A percentile compares a stretch with the other conserved stretches of the same genome.
Conservation (phyloP, 1,284 basidiomycete species). For the Xerocomus nothofagi region DNA sequence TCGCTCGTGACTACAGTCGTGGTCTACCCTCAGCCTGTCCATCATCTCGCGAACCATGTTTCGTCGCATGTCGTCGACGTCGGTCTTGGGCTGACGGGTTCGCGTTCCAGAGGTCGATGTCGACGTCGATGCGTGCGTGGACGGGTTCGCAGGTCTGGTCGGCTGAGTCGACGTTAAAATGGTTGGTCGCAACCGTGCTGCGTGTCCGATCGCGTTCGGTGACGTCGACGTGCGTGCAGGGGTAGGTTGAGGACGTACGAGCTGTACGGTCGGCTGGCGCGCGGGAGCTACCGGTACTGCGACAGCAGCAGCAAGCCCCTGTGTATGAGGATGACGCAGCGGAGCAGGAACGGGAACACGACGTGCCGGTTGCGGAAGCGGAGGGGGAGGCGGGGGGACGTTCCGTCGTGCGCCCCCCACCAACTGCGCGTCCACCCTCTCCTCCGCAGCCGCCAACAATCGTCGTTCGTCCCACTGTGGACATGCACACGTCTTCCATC, state of each 20-base stretch:
- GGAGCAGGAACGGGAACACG: slow-evolving; percentile 5
- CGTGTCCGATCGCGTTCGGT: neutral
- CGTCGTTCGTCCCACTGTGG: slow-evolving; percentile 43
- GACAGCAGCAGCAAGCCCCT: neutral
- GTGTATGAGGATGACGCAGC: neutral
- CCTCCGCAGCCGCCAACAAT: slow-evolving; percentile 35
- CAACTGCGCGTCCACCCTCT: slow-evolving; percentile 31
- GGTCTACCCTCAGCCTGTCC: slow-evolving; percentile 38
- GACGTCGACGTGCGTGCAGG: neutral
- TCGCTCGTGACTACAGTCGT: slow-evolving; percentile 36
- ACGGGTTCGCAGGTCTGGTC: neutral
- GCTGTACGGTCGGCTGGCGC: neutral
- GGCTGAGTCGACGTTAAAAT: neutral
- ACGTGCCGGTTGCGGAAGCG: slow-evolving; percentile 2
- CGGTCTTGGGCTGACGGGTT: neutral
- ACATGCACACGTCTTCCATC: slow-evolving; percentile 45
- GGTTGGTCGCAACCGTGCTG: neutral
- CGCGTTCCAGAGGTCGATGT: neutral
- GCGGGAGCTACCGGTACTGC: neutral
- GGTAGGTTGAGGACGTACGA: neutral
- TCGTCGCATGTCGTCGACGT: slow-evolving; percentile 7
- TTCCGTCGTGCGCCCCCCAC: slow-evolving; percentile 14
- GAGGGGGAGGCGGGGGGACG: too few relatives aligned
- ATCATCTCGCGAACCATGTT: slow-evolving; percentile 33
- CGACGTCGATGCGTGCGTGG: neutral